A percentile compares a stretch with the other conserved stretches of the same genome.
These are phyloP conservation scores for Handroanthus guayacan DNA, from an alignment of 257 asterid species.

Conservation along the genomic window DNA sequence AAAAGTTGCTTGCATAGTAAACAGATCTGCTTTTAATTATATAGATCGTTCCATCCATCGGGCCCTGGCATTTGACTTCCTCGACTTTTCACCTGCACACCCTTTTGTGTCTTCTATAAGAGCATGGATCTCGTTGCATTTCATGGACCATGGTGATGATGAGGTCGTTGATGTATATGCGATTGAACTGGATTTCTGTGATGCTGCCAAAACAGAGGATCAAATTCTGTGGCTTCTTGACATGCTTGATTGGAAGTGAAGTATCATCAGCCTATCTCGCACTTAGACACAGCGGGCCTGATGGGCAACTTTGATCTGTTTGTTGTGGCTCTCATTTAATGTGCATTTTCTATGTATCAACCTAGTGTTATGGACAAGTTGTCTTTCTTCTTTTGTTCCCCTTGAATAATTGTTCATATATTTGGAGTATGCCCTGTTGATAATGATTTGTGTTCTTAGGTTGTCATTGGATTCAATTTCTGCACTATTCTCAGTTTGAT, in stretches of 20 bases:
- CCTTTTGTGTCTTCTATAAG: slow-evolving; percentile 89
- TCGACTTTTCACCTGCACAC: slow-evolving; percentile 84
- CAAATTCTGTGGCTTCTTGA: slow-evolving; percentile 94
- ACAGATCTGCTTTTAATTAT: slow-evolving; percentile 81
- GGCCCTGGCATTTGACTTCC: slow-evolving; percentile 91
- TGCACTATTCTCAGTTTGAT: too few relatives aligned
- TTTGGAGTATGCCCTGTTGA: background rate
- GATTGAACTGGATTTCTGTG: slow-evolving; percentile 92
- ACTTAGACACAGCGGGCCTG: slow-evolving; percentile 20
- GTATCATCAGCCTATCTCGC: background rate
- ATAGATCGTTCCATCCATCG: slow-evolving; percentile 89
- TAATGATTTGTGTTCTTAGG: slow-evolving; percentile 11
- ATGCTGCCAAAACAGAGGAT: slow-evolving; percentile 80
- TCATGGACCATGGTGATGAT: slow-evolving; percentile 77
- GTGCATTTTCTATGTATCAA: slow-evolving; percentile 31
- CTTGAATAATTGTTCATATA: slow-evolving; percentile 37
- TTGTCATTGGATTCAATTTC: background rate
- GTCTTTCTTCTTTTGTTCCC: background rate
- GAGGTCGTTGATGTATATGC: slow-evolving; percentile 86
- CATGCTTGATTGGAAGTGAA: slow-evolving; percentile 97
- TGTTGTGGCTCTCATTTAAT: slow-evolving; percentile 26
- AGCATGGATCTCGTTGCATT: slow-evolving; percentile 98
- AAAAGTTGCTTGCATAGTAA: slow-evolving; percentile 81
- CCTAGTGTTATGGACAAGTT: slow-evolving; percentile 20
- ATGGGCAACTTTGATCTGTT: slow-evolving; percentile 6